phyloP scores from a whole-genome alignment of 306 rosid genomes.

The Prunus persica region DNA sequence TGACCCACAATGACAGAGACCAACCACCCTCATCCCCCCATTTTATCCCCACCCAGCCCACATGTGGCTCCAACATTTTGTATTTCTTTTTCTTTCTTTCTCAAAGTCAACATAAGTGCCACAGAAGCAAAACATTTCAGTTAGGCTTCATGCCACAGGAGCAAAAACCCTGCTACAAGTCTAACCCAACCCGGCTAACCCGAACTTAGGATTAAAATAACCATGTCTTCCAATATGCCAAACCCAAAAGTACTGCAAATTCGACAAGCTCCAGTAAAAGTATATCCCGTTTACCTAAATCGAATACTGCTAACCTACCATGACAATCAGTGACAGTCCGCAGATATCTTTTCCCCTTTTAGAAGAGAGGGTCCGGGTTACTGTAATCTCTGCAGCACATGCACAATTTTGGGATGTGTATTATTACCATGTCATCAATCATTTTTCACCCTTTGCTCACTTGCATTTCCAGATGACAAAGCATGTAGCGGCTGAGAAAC shows the following conservation, averaged over 20 bases:
- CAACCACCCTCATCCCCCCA: not conserved
- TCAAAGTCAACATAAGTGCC: not conserved
- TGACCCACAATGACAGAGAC: constrained; percentile 28
- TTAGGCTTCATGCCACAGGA: not conserved
- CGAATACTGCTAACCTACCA: not conserved
- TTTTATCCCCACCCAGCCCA: not conserved
- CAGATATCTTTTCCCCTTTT: not conserved
- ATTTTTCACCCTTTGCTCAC: not conserved
- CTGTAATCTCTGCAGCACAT: not conserved
- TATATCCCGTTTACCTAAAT: not conserved
- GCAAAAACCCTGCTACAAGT: not conserved
- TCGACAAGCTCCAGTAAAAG: not conserved
- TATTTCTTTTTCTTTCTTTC: not conserved
- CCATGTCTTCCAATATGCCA: not conserved
- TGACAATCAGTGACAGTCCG: not conserved
- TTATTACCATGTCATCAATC: not conserved
- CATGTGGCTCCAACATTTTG: constrained; percentile 12
- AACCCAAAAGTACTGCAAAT: not conserved
- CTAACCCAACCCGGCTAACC: not conserved
- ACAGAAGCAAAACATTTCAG: not conserved
- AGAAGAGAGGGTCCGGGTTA: not conserved
- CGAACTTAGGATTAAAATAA: not conserved
- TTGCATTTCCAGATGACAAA: not conserved
- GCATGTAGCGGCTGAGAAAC: not conserved
- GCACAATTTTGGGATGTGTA: not conserved